Evolutionary conservation across 495 filamentous ascomycete genomes (phyloP), one percentile per base, ranked within the genome.

Genomic region (Astrocystis sublimbata): DNA sequence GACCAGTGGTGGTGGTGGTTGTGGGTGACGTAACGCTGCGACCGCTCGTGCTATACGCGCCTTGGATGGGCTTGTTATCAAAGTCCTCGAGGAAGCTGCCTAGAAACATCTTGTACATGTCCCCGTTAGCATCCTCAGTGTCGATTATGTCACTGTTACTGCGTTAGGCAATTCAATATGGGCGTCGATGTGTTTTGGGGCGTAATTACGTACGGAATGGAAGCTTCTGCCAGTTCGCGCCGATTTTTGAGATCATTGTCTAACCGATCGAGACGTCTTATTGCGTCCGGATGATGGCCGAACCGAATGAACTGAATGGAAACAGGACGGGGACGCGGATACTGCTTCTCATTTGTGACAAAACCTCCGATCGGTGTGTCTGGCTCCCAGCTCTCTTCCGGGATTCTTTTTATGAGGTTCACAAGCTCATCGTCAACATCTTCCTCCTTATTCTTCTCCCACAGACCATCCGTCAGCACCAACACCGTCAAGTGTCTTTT

Each of bases 81-180:
- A 63, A 50, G 9, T 49, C 54, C 12, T 21, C 36, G 21, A 28
- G 28, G n/a, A 67, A 35, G 53, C 73, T 75, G 12, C 74, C 74
- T 1, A 78, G 43, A n/a, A 78, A 65, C 74, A 78, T 74, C 51
- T 74, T 78, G 47, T 67, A 61, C 46, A 70, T 53, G 45, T 76
- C 67, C 12, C 65, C 64, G 7, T 45, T 65, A 10, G 67, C 59
- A 38, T 65, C 68, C 52, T 73, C 71, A 9, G 62, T 69, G 51
- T 78, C 75, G 31, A 76, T 71, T 30, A 78, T 71, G 42, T 76
- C 75, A 1, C 51, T 54, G 1, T 24, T 47, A 26, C 17, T 9
- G 17, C 12, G 12, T 19, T 30, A 24, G 65, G 7, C 45, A 62
- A 54, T n/a, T 15, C 13, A 30, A 17, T 3, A 31, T n/a, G 15